These are phyloP conservation scores for Parathielavia hyrcaniae DNA, from an alignment of 495 filamentous ascomycete species.

Conservation along the genomic window DNA sequence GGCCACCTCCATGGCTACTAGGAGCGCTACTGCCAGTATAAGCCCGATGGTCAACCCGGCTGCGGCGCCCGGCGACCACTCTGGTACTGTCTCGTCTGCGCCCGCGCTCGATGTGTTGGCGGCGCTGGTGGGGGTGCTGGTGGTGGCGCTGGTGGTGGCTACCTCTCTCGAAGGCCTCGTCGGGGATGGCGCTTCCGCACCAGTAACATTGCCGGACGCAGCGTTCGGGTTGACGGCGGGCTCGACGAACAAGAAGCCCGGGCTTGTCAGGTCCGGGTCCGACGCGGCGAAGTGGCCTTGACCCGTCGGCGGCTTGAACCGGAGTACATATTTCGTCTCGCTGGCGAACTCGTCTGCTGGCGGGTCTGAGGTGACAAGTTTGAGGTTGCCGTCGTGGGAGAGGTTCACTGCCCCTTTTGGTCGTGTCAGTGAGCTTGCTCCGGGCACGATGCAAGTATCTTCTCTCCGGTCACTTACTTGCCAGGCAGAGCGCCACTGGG, in stretches of 20 bases:
- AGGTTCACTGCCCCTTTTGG: slow-evolving; percentile 20
- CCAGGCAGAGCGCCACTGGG: slow-evolving; percentile 16
- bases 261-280: slow-evolving; percentile 16
- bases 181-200: neutral
- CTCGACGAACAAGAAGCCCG: slow-evolving; percentile 13
- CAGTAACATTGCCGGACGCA: neutral
- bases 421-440: neutral
- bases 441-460: neutral
- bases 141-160: neutral
- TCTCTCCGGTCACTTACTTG: slow-evolving; percentile 11
- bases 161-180: neutral
- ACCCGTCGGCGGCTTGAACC: slow-evolving; percentile 19
- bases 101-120: neutral
- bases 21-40: slow-evolving; percentile 6
- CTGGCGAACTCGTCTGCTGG: slow-evolving; percentile 1
- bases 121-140: no score
- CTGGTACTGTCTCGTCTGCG: neutral
- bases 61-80: slow-evolving; percentile 4
- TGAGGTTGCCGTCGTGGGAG: slow-evolving; percentile 17
- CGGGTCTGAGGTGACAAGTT: slow-evolving; percentile 12
- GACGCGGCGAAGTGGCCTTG: slow-evolving; percentile 5
- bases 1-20: slow-evolving; percentile 11
- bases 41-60: slow-evolving; percentile 16
- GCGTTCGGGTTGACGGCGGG: neutral
- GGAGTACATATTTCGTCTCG: slow-evolving; percentile 15